phyloP scores from a whole-genome alignment of 345 rosid species.

The Arabidopsis suecica region DNA sequence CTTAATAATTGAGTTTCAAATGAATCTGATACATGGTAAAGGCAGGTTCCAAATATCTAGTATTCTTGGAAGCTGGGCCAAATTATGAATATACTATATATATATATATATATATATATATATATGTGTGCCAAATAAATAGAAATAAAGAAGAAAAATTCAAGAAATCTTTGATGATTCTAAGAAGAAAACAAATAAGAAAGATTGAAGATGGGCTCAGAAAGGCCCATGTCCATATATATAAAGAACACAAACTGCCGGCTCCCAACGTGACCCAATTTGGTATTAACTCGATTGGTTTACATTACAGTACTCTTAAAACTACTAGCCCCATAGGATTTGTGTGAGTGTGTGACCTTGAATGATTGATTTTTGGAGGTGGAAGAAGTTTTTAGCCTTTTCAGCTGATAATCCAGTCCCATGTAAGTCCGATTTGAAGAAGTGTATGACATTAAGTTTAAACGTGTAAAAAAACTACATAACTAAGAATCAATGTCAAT shows the following conservation, averaged over 20 bases:
- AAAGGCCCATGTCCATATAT: not conserved
- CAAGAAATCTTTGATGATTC: not conserved
- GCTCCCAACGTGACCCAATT: not conserved
- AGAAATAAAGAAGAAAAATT: not conserved
- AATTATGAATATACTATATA: not conserved
- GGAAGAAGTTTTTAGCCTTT: not conserved
- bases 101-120: no score
- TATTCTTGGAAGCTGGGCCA: not conserved
- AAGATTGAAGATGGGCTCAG: not conserved
- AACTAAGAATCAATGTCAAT: not conserved
- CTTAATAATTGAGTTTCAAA: not conserved
- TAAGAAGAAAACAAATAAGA: not conserved
- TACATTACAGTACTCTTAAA: not conserved
- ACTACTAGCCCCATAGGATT: constrained; percentile 9
- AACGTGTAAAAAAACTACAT: not conserved
- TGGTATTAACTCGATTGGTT: not conserved
- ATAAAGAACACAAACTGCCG: not conserved
- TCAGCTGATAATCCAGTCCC: not conserved
- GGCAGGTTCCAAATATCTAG: not conserved
- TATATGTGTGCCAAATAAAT: no score
- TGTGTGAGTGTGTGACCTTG: not conserved
- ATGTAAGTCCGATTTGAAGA: not conserved
- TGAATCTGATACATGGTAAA: not conserved
- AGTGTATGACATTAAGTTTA: not conserved
- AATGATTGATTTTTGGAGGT: not conserved